A percentile compares a stretch with the other conserved stretches of the same genome.
These are phyloP conservation scores for Diplocarpon rosae DNA, from an alignment of 2,329 filamentous ascomycete species.

Conservation along the genomic window DNA sequence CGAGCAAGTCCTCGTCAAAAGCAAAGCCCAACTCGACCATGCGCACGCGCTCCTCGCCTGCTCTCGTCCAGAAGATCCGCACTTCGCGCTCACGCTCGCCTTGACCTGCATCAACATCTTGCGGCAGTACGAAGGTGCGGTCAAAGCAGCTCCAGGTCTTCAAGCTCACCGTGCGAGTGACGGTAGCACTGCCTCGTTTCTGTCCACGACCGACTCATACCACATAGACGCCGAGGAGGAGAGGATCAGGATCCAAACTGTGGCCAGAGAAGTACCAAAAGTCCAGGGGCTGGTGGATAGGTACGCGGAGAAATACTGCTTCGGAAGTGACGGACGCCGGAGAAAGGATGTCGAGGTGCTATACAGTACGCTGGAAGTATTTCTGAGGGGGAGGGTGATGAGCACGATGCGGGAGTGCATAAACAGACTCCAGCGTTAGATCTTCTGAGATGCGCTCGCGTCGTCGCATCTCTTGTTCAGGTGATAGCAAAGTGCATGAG, in stretches of 20 bases:
- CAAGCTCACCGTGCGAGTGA: background rate
- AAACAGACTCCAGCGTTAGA: too few species aligned
- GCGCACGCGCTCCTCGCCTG: slow-evolving; percentile 2
- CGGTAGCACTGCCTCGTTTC: too few species aligned
- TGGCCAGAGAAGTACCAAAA: background rate
- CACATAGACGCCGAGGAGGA: too few species aligned
- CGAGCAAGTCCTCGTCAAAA: too few species aligned
- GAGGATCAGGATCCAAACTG: background rate
- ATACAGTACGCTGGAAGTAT: slow-evolving; percentile 2
- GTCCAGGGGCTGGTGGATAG: background rate
- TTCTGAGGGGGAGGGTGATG: background rate
- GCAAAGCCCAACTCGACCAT: too few species aligned
- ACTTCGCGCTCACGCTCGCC: slow-evolving; percentile 1
- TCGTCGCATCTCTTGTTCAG: too few species aligned
- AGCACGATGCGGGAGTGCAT: background rate
- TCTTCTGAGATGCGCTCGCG: too few species aligned
- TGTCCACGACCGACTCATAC: too few species aligned
- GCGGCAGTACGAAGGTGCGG: slow-evolving; percentile 1
- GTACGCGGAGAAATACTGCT: background rate
- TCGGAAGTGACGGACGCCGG: background rate
- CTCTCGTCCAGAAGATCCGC: background rate
- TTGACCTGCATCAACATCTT: slow-evolving; percentile 5
- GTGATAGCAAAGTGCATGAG: too few species aligned
- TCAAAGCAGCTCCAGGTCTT: background rate
- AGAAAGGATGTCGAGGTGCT: background rate